A percentile compares a stretch with the other conserved stretches of the same genome.
Evolutionary conservation across 768 basidiomycete genomes (phyloP).

Genomic region (Rhizopogon vesiculosus): DNA sequence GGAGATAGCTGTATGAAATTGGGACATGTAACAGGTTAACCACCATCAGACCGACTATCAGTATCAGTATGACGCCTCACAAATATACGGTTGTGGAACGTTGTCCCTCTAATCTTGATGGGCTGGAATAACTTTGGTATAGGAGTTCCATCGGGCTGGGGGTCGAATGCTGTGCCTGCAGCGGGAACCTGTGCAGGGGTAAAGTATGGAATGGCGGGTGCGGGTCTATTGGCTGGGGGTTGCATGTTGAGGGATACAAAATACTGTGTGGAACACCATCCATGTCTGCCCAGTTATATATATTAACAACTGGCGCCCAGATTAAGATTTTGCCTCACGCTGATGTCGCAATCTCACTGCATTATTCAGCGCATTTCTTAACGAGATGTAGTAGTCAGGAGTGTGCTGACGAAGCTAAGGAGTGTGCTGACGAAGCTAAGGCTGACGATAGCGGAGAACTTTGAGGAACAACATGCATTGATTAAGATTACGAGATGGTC

Average conservation of each 20-base stretch:
- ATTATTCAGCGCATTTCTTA: neutral
- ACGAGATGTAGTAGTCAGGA: neutral
- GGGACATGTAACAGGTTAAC: neutral
- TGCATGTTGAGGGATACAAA: neutral
- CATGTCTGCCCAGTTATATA: neutral
- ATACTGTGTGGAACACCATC: neutral
- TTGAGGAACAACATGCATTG: no score
- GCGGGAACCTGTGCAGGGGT: no score
- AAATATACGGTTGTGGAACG: constrained; percentile 52
- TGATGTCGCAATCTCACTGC: neutral
- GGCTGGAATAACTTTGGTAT: no score
- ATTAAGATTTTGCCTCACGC: neutral
- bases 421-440: neutral
- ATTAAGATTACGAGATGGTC: neutral
- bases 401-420: neutral
- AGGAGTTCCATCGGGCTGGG: no score
- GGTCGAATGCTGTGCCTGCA: no score
- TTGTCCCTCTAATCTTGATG: constrained; percentile 24
- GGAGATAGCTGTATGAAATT: constrained; percentile 39
- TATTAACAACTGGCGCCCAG: neutral
- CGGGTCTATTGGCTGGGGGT: constrained; percentile 38
- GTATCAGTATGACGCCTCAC: constrained; percentile 25
- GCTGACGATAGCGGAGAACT: neutral
- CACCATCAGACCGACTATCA: neutral
- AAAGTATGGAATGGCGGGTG: no score